phyloP scores from a whole-genome alignment of 2,329 filamentous ascomycete species.

The Alternaria gansuensis region DNA sequence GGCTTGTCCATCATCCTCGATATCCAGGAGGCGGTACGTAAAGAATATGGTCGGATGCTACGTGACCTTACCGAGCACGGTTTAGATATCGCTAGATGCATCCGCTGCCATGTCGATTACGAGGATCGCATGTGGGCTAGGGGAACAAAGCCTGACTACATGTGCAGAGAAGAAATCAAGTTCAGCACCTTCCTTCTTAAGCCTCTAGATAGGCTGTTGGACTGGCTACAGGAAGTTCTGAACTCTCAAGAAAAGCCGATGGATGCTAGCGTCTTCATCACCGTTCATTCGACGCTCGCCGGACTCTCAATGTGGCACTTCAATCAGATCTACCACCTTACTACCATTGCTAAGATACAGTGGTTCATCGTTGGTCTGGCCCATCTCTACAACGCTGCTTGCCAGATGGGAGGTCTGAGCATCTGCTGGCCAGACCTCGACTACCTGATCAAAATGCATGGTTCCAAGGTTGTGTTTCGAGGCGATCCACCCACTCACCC shows the following conservation, averaged over 20 bases:
- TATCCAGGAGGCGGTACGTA: conserved; percentile 15
- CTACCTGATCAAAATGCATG: conserved; percentile 31
- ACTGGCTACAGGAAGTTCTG: conserved; percentile 20
- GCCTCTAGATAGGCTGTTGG: conserved; percentile 12
- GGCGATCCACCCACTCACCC: conserved; percentile 28
- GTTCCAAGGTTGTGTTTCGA: conserved; percentile 25
- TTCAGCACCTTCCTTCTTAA: conserved; percentile 28
- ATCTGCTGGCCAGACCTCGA: conserved; percentile 32
- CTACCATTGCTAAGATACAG: conserved; percentile 19
- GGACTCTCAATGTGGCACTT: conserved; percentile 25
- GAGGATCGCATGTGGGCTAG: conserved; percentile 29
- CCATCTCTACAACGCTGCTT: conserved; percentile 35
- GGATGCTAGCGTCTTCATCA: conserved; percentile 17
- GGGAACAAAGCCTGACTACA: conserved; percentile 31
- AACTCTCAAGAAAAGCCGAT: conserved; percentile 8
- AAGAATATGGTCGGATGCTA: conserved; percentile 9
- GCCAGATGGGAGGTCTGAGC: conserved; percentile 26
- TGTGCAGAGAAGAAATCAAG: conserved; percentile 26
- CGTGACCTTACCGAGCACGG: conserved; percentile 19
- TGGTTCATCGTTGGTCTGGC: conserved; percentile 29
- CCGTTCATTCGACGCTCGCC: conserved; percentile 23
- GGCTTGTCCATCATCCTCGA: conserved; percentile 28
- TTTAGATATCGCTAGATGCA: conserved; percentile 14
- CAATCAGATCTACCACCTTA: conserved; percentile 17
- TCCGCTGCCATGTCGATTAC: conserved; percentile 27